Evolutionary conservation across 2,329 filamentous ascomycete species (phyloP).

Genomic region (Neonectria coccinea): DNA sequence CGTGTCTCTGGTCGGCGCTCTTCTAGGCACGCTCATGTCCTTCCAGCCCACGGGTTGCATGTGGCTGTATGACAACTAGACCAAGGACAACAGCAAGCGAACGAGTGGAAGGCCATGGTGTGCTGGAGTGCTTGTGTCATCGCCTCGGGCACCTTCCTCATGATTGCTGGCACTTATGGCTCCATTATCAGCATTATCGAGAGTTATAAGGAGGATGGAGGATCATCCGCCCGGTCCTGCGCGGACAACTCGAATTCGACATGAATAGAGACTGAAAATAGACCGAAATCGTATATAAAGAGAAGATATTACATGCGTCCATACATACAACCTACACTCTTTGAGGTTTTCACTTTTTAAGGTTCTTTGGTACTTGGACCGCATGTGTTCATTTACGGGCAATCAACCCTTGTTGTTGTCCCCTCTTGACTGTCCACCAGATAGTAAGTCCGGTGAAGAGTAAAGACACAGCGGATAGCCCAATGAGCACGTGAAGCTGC

Average conservation of each 20-base stretch:
- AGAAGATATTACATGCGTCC: too few species aligned
- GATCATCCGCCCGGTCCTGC: slow-evolving; percentile 53
- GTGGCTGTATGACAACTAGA: slow-evolving; percentile 38
- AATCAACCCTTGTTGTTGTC: not conserved
- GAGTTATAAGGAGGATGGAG: slow-evolving; percentile 48
- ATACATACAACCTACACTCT: too few species aligned
- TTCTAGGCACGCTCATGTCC: too few species aligned
- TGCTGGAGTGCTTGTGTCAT: not conserved
- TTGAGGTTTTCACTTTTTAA: too few species aligned
- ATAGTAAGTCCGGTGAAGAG: not conserved
- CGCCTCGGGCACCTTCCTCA: slow-evolving; percentile 48
- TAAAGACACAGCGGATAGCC: slow-evolving; percentile 8
- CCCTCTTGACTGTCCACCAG: not conserved
- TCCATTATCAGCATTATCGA: slow-evolving; percentile 43
- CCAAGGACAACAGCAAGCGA: slow-evolving; percentile 20
- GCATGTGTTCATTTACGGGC: not conserved
- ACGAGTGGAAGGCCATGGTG: not conserved
- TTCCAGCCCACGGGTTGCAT: too few species aligned
- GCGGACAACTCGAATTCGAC: not conserved
- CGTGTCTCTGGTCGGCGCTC: slow-evolving; percentile 43
- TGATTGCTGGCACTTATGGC: slow-evolving; percentile 47
- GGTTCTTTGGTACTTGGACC: too few species aligned
- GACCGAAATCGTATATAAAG: too few species aligned
- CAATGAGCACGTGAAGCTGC: slow-evolving; percentile 13
- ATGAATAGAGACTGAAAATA: not conserved